These are phyloP conservation scores for Chlorella sp. DNA, from an alignment of 139 green algal genomes.

Conservation along the genomic window DNA sequence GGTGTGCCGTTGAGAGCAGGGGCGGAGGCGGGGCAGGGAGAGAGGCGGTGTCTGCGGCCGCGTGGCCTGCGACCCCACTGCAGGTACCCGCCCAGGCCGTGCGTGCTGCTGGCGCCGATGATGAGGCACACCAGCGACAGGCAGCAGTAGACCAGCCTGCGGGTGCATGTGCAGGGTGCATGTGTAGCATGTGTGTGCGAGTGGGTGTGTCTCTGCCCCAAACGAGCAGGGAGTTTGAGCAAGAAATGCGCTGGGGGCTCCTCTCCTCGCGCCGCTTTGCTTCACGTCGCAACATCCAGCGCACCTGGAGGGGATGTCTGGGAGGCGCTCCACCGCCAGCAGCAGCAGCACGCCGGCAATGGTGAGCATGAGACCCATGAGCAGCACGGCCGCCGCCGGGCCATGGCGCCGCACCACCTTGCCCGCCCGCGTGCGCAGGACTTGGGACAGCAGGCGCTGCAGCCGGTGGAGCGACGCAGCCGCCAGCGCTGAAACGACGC, in stretches of 20 bases:
- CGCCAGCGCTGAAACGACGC: too few species aligned
- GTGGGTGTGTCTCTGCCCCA: too few species aligned
- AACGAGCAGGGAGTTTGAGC: too few species aligned
- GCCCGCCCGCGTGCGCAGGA: not conserved
- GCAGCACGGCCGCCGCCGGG: slow-evolving; percentile 20
- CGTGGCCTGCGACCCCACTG: slow-evolving; percentile 21
- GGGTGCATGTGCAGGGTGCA: slow-evolving; percentile 11
- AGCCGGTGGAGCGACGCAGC: too few species aligned
- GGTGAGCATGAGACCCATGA: slow-evolving; percentile 28
- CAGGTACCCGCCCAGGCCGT: slow-evolving; percentile 69
- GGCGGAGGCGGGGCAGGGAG: too few species aligned
- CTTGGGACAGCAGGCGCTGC: not conserved
- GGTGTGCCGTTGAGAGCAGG: too few species aligned
- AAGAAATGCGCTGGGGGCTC: too few species aligned
- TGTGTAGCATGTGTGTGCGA: slow-evolving; percentile 29
- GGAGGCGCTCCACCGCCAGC: slow-evolving; percentile 38
- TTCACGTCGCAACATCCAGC: too few species aligned
- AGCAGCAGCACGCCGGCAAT: slow-evolving; percentile 36
- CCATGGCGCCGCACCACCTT: not conserved
- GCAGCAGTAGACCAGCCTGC: slow-evolving; percentile 64
- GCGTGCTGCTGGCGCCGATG: slow-evolving; percentile 61
- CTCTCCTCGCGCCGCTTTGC: too few species aligned
- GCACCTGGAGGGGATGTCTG: slow-evolving; percentile 32
- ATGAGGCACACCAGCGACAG: slow-evolving; percentile 59
- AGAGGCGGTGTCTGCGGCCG: too few species aligned